phyloP scores from a whole-genome alignment of 139 green algal species.

The Gonium pectorale region DNA sequence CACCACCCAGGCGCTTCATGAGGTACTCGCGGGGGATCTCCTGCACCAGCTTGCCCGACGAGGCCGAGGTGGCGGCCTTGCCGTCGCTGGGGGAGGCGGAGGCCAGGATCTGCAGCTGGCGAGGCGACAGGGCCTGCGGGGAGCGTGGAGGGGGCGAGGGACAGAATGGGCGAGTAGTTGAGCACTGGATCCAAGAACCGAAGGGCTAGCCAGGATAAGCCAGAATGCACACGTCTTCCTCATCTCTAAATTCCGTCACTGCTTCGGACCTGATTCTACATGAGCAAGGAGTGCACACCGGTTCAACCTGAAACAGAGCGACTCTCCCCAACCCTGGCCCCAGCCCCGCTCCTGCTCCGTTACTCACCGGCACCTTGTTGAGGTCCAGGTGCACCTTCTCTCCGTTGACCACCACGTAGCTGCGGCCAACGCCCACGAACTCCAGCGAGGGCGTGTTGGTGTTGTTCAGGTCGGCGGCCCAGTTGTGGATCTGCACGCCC shows the following conservation, averaged over 20 bases:
- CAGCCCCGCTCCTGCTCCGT: too few species aligned
- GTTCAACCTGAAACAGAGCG: too few species aligned
- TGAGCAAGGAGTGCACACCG: too few species aligned
- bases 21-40: conserved; percentile 70
- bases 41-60: conserved; percentile 49
- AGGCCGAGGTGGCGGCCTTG: conserved; percentile 32
- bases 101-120: conserved; percentile 63
- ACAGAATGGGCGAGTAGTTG: too few species aligned
- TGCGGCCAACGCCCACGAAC: conserved; percentile 74
- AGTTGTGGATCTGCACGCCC: conserved; percentile 92
- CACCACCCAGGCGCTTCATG: conserved; percentile 59
- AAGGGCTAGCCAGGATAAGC: too few species aligned
- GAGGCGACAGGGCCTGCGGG: conserved; percentile 49
- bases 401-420: conserved; percentile 85
- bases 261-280: too few species aligned
- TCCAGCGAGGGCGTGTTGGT: conserved; percentile 66
- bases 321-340: too few species aligned
- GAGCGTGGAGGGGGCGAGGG: too few species aligned
- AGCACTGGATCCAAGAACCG: too few species aligned
- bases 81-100: conserved; percentile 10
- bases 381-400: conserved; percentile 82
- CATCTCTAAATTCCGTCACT: too few species aligned
- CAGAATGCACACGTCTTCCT: too few species aligned
- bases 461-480: conserved; percentile 65
- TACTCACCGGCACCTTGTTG: conserved; percentile 49